phyloP scores from a whole-genome alignment of 331 rosid genomes.

The Acacia concinna region DNA sequence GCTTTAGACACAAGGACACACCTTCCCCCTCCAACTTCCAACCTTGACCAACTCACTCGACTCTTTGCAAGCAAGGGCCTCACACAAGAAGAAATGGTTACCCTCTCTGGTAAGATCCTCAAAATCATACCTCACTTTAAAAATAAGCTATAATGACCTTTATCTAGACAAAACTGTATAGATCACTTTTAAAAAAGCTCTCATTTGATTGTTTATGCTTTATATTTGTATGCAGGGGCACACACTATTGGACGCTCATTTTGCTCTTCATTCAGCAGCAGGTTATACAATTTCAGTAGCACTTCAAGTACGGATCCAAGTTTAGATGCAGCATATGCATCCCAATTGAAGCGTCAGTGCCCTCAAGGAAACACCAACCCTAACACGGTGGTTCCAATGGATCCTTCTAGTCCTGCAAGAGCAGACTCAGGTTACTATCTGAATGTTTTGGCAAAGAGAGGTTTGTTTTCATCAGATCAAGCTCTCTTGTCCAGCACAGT shows the following conservation, averaged over 20 bases:
- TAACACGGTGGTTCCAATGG: slow-evolving; percentile 61
- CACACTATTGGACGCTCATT: slow-evolving; percentile 77
- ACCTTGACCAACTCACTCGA: slow-evolving; percentile 59
- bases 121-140: not conserved
- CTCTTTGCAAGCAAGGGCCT: slow-evolving; percentile 60
- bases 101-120: slow-evolving; percentile 53
- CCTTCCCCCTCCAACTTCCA: slow-evolving; percentile 57
- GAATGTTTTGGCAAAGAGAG: slow-evolving; percentile 42
- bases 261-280: slow-evolving; percentile 53
- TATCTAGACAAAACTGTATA: too few species aligned
- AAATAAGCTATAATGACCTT: not conserved
- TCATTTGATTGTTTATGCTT: not conserved
- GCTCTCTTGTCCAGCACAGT: slow-evolving; percentile 43
- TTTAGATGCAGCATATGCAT: slow-evolving; percentile 50
- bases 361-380: slow-evolving; percentile 54
- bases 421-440: slow-evolving; percentile 49
- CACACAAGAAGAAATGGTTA: slow-evolving; percentile 73
- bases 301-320: slow-evolving; percentile 57
- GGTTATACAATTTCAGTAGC: slow-evolving; percentile 64
- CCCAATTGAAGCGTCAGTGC: slow-evolving; percentile 54
- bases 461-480: slow-evolving; percentile 70
- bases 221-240: slow-evolving; percentile 46
- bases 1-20: slow-evolving; percentile 57
- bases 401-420: slow-evolving; percentile 53
- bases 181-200: too few species aligned